Evolutionary conservation across 257 asterid genomes (phyloP), one percentile per base, ranked within the genome.

Genomic region (Penstemon davidsonii): DNA sequence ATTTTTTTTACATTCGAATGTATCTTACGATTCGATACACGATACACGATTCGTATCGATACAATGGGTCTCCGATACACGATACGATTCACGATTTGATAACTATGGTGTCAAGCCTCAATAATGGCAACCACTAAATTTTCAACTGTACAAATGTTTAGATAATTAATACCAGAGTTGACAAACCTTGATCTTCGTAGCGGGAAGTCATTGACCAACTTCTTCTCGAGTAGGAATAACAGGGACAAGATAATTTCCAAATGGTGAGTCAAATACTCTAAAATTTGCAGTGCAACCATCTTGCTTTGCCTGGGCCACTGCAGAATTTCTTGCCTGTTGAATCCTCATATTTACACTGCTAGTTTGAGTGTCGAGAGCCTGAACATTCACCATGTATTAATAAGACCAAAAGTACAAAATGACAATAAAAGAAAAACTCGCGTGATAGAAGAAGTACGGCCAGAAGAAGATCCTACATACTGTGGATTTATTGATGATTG

Each of bases 161-260:
- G 36, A 9, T 44, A 10, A 15, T 5, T 67, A 56, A 55, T 40
- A 40, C 15, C 8, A 8, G 53, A 45, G 10, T 12, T n/a, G 41
- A 6, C 47, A 66, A 67, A 56, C 47, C 49, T 66, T 44, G 54
- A 44, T 60, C 45, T 42, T 53, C n/a, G 5, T 11, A 43, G 64
- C 56, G 43, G 33, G 33, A 64, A 38, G 43, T 75, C 80, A 86
- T 63, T 71, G 77, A 12, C 81, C 82, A 40, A 88, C 86, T 18
- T 90, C 92, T 37, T 85, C 80, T 42, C 83, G 88, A 60, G 96
- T 84, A 68, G 95, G 97, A 75, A 85, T 76, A 10, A 88, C 95
- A 0, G 96, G 96, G 60, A 90, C 89, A 6, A 90, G 92, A 79
- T 75, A 86, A 78, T 90, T 90, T 62, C 92, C 96, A 76, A 55